Conservation (phyloP, 441 rosid genomes). For the Manihot esculenta region DNA sequence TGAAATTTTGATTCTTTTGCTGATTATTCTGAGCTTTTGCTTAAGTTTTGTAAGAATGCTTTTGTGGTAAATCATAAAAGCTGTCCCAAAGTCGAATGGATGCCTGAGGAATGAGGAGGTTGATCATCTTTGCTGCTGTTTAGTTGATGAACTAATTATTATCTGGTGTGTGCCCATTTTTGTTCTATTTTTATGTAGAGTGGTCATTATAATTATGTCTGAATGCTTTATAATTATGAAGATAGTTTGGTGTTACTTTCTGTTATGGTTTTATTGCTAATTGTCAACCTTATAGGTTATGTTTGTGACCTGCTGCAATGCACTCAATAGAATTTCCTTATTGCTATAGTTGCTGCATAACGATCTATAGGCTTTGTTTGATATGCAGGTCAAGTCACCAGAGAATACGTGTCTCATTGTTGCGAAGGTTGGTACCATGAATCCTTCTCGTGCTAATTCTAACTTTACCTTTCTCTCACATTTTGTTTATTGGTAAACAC, state of each 20-base stretch:
- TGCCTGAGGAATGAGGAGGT: too few species aligned
- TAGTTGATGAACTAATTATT: background rate
- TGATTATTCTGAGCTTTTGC: background rate
- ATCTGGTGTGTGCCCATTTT: background rate
- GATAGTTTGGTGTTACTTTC: background rate
- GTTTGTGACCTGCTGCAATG: background rate
- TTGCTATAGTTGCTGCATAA: background rate
- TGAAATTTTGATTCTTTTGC: background rate
- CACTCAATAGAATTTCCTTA: background rate
- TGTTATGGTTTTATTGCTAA: background rate
- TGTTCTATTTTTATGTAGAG: background rate
- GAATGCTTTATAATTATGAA: background rate
- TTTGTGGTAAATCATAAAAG: background rate
- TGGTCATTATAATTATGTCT: background rate
- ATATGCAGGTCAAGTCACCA: constrained; percentile 54
- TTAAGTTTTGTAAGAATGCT: background rate
- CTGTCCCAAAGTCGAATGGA: background rate
- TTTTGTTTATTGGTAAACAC: background rate
- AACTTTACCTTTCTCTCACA: background rate
- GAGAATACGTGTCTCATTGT: constrained; percentile 62
- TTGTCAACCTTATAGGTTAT: background rate
- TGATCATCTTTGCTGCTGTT: background rate
- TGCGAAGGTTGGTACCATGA: constrained; percentile 47
- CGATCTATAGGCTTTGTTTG: constrained; percentile 20
- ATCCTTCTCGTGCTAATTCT: background rate